A percentile compares a stretch with the other conserved stretches of the same genome.
Conservation (phyloP, 352 stramenopile species). For the Phytophthora tentaculata region DNA sequence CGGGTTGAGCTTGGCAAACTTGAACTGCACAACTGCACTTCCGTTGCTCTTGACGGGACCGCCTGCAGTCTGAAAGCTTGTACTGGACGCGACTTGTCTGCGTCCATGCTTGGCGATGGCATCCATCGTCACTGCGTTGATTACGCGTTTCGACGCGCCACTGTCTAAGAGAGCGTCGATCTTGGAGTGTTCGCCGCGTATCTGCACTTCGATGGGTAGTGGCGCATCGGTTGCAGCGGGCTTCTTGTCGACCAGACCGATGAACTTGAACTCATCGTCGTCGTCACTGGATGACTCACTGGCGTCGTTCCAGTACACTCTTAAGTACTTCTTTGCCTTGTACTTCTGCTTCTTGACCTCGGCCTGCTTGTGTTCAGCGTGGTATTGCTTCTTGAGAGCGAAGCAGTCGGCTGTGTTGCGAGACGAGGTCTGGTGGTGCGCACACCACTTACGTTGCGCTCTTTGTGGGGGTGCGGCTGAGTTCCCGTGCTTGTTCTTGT, state of each 20-base stretch:
- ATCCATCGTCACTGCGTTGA: background rate
- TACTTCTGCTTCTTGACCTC: background rate
- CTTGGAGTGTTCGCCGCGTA: background rate
- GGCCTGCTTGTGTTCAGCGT: background rate
- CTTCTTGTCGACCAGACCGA: background rate
- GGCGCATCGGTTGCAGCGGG: background rate
- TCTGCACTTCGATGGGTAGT: background rate
- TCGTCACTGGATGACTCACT: background rate
- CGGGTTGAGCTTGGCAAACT: background rate
- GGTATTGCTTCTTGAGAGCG: background rate
- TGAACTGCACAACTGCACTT: background rate
- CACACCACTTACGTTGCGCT: background rate
- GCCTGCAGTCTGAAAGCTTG: background rate
- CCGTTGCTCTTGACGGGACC: background rate
- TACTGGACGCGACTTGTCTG: background rate
- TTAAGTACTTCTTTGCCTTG: background rate
- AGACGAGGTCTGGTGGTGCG: background rate
- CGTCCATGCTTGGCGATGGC: background rate
- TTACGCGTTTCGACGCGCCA: background rate
- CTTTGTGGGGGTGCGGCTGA: background rate
- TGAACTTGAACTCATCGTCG: background rate
- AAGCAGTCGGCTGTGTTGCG: background rate
- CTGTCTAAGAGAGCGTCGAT: background rate
- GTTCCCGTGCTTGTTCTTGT: background rate
- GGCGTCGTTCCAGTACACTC: background rate